phyloP scores from a whole-genome alignment of 2,329 filamentous ascomycete genomes.

The Penicillium sp. region DNA sequence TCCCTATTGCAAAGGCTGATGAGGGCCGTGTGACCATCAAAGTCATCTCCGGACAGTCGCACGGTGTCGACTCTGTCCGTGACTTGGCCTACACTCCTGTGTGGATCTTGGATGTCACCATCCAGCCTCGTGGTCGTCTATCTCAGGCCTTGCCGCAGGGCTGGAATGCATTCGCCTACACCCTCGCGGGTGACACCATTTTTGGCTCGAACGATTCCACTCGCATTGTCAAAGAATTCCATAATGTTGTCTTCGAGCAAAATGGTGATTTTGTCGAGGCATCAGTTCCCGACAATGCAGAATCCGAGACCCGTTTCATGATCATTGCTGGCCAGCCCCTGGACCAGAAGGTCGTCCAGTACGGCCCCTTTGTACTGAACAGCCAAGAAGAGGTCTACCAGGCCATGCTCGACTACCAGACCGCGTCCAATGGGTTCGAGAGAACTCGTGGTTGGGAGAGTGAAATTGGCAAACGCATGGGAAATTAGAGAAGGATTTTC shows the following conservation, averaged over 20 bases:
- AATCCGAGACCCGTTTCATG: constrained; percentile 54
- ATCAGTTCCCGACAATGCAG: constrained; percentile 64
- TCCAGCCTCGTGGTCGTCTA: constrained; percentile 75
- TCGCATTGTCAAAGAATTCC: constrained; percentile 55
- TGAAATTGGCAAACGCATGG: constrained; percentile 80
- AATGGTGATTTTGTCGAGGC: constrained; percentile 73
- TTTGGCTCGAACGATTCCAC: constrained; percentile 53
- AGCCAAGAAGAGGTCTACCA: constrained; percentile 70
- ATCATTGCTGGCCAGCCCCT: constrained; percentile 76
- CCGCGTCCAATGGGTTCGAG: constrained; percentile 74
- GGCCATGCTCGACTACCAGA: constrained; percentile 73
- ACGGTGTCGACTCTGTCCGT: constrained; percentile 80
- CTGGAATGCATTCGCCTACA: constrained; percentile 91
- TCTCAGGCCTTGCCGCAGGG: constrained; percentile 71
- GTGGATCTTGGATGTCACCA: constrained; percentile 85
- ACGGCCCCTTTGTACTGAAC: constrained; percentile 79
- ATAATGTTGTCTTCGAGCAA: constrained; percentile 86
- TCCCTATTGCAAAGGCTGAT: constrained; percentile 70
- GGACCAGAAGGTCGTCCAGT: constrained; percentile 77
- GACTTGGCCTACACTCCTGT: constrained; percentile 95
- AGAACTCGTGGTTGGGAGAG: constrained; percentile 74
- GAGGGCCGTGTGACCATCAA: constrained; percentile 75
- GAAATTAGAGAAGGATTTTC: constrained; percentile 20
- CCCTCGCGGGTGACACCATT: constrained; percentile 68
- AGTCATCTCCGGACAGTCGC: constrained; percentile 82